Evolutionary conservation across 495 filamentous ascomycete genomes (phyloP), one percentile per base, ranked within the genome.

Genomic region (Hamigera avellanea): DNA sequence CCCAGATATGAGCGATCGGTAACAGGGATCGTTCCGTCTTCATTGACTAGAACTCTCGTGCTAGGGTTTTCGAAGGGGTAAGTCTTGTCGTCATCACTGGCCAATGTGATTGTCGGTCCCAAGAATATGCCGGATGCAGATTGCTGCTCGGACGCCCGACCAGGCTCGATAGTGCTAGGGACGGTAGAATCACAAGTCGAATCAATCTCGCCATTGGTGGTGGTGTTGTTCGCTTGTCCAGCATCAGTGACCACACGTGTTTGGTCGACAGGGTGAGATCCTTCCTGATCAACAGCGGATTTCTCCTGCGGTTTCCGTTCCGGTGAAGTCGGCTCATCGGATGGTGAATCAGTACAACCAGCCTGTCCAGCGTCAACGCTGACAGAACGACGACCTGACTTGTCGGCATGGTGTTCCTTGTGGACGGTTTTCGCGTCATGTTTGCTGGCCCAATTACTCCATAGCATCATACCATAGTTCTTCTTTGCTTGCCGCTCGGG

Each of bases 401-500:
- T 35, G 3, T 49, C 48, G 5, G 45, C 53, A 27, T 59, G 55
- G 17, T 59, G 41, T 42, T 78, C 74, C 29, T 59, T 56, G 17
- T 64, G 49, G 8, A 91, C 65, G 8, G 78, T 80, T 29, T 67
- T 71, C 59, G 87, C 71, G 51, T 95, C 88, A 43, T 94, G 87
- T 49, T 79, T 91, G 43, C 80, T 85, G 8, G 83, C 88, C 81
- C 86, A 86, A 8, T 75, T 59, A 30, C 74, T 80, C 88, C 88
- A 95, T 19, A 94, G 56, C 21, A 75, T 74, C 57, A 95, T 66
- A 2, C 85, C 86, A 52, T 78, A 75, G 45, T 81, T 81, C 57
- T 70, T 75, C 29, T 58, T 54, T 6, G 40, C 42, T 9, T 42
- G 47, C 33, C 53, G 71, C 45, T 72, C 73, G 39, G 72, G 76